phyloP scores from a whole-genome alignment of 73 alveolate genomes.

The Paramecium tetraurelia region DNA sequence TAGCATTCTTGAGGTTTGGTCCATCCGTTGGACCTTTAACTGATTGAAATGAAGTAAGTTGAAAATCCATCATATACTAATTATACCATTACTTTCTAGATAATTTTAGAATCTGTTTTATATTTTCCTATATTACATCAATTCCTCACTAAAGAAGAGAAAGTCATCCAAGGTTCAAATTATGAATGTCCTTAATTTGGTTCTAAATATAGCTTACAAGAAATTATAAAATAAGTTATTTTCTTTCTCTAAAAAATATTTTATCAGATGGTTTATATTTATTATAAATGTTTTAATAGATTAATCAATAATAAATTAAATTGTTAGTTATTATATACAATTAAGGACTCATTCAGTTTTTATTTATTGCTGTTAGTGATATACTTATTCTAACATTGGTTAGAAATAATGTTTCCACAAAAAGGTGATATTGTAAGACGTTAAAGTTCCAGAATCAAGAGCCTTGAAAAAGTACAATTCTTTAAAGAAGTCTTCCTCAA shows the following conservation, averaged over 20 bases:
- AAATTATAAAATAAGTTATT: no score
- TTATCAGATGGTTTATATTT: no score
- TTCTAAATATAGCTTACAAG: no score
- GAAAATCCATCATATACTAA: no score
- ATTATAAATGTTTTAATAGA: no score
- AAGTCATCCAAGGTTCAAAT: neutral
- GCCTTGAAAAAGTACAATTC: neutral
- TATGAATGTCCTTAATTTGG: no score
- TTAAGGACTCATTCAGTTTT: neutral
- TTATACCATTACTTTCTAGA: slow-evolving; percentile 45
- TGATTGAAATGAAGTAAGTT: neutral
- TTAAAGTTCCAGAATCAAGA: neutral
- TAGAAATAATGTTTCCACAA: neutral
- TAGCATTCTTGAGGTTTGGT: slow-evolving; percentile 50
- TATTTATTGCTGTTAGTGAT: neutral
- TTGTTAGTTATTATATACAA: neutral
- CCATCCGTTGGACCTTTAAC: slow-evolving; percentile 63
- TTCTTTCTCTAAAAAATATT: no score
- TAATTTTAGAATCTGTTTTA: neutral
- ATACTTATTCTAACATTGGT: neutral
- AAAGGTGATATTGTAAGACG: neutral
- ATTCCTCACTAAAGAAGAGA: neutral
- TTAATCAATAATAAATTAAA: no score
- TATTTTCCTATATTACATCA: neutral
- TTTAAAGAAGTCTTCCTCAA: neutral